Base-by-base conservation (phyloP, 2,329 filamentous ascomycete species). In the Apiospora phragmitis region DNA sequence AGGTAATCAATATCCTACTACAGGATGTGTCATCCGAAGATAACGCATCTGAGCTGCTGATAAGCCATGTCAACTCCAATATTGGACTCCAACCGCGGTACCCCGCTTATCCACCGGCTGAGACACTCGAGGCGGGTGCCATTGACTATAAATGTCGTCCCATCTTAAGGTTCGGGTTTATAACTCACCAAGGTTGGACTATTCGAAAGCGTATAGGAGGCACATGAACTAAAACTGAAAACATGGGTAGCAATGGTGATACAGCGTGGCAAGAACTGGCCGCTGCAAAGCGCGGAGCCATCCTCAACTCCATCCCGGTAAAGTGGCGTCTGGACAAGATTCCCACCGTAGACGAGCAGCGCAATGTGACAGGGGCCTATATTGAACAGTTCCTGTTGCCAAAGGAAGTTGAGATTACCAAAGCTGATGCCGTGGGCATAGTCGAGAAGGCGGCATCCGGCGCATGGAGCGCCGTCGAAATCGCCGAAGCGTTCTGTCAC, bases 401-500 rank as follows among this genome's bases (percentile, higher is more conserved):
- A 1, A 47, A 62, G 12, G 70, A 70, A 45, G 45, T 65, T 1
- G 68, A 68, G 18, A 71, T 70, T 16, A 70, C 68, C 29, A 47
- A 68, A 21, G 29, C 62, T 7, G 49, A 59, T 14, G 68, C 55
- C 5, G 32, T 67, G 16, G 35, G 68, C 2, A 62, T 69, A 11
- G 59, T 71, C 21, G 68, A 62, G 47, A 67, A 69, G 47, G 45
- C 65, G 11, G 24, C 68, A 8, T 35, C 26, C 1, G 67, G 68
- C 16, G 7, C 42, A 3, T 68, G 65, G 65, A 70, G 62, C 4
- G 51, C 70, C 24, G 67, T 55, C 12, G 67, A 69, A 26, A 67
- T 71, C 21, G 26, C 42, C 41, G n/a, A 55, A 16, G 67, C 70
- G 4, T 71, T 71, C n/a, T 71, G 70, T 35, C 67, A 71, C 59